A percentile compares a stretch with the other conserved stretches of the same genome.
Evolutionary conservation across 441 rosid genomes (phyloP).

Genomic region (Mallotus japonicus): DNA sequence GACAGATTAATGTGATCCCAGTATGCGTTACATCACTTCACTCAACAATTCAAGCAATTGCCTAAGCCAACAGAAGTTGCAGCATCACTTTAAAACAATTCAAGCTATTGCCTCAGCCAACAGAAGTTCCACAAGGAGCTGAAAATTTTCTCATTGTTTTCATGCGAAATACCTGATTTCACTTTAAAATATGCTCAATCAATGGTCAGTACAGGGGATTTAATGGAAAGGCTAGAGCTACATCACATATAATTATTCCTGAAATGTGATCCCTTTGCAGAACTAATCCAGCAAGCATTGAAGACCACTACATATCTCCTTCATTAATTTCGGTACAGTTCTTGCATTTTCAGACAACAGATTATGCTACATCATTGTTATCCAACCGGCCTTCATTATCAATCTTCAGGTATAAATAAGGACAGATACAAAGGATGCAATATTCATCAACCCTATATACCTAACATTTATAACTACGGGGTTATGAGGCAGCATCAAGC

Average conservation of each 20-base stretch:
- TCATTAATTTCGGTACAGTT: not conserved
- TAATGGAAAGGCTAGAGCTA: not conserved
- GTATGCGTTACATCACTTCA: not conserved
- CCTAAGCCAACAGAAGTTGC: too few relatives aligned
- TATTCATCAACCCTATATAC: not conserved
- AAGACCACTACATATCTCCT: not conserved
- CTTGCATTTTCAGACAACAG: not conserved
- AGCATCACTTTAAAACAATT: too few relatives aligned
- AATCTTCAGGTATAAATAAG: not conserved
- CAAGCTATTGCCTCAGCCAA: not conserved
- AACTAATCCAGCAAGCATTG: not conserved
- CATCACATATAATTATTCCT: not conserved
- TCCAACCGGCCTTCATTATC: not conserved
- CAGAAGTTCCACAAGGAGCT: not conserved
- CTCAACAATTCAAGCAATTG: not conserved
- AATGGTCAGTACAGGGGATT: not conserved
- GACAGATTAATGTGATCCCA: not conserved
- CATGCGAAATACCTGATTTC: not conserved
- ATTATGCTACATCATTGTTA: not conserved
- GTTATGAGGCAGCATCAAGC: not conserved
- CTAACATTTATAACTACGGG: not conserved
- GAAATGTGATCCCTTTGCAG: not conserved
- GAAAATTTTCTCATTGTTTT: not conserved
- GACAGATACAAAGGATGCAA: not conserved
- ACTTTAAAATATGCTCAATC: not conserved